Conservation (phyloP, 2,329 filamentous ascomycete species). For the Colletotrichum navitas region DNA sequence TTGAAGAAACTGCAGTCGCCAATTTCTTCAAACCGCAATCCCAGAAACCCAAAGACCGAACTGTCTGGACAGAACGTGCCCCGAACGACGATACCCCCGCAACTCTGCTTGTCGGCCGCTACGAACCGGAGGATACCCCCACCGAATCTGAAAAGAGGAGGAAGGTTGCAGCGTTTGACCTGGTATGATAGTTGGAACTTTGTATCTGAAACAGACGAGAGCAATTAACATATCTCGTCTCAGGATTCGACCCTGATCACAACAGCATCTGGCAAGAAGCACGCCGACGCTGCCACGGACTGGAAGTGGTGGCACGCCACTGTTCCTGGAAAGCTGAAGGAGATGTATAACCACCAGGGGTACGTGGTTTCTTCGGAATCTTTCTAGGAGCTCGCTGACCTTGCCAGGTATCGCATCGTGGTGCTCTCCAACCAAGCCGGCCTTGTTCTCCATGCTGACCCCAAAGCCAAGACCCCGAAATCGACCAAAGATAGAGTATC, state of each 20-base stretch:
- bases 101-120: slow-evolving; percentile 82
- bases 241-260: slow-evolving; percentile 90
- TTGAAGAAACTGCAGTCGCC: slow-evolving; percentile 74
- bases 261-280: slow-evolving; percentile 84
- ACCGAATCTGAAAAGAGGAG: slow-evolving; percentile 53
- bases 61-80: slow-evolving; percentile 78
- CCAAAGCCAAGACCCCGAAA: slow-evolving; percentile 76
- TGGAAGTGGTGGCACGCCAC: slow-evolving; percentile 94
- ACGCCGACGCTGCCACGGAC: slow-evolving; percentile 77
- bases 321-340: slow-evolving; percentile 76
- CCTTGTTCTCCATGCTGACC: slow-evolving; percentile 78
- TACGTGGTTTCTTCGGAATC: slow-evolving; percentile 50
- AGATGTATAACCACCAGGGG: slow-evolving; percentile 77
- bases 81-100: slow-evolving; percentile 60
- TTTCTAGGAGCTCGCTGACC: background rate
- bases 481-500: slow-evolving; percentile 71
- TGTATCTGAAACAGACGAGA: background rate
- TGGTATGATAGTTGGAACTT: slow-evolving; percentile 57
- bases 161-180: slow-evolving; percentile 80
- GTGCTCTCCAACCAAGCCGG: slow-evolving; percentile 93
- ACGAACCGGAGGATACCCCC: slow-evolving; percentile 61
- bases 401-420: slow-evolving; percentile 75
- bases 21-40: slow-evolving; percentile 91
- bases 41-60: slow-evolving; percentile 83
- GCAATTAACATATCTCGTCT: slow-evolving; percentile 19